Evolutionary conservation across 2,329 filamentous ascomycete genomes (phyloP).

Genomic region (Alternaria ventricosa): DNA sequence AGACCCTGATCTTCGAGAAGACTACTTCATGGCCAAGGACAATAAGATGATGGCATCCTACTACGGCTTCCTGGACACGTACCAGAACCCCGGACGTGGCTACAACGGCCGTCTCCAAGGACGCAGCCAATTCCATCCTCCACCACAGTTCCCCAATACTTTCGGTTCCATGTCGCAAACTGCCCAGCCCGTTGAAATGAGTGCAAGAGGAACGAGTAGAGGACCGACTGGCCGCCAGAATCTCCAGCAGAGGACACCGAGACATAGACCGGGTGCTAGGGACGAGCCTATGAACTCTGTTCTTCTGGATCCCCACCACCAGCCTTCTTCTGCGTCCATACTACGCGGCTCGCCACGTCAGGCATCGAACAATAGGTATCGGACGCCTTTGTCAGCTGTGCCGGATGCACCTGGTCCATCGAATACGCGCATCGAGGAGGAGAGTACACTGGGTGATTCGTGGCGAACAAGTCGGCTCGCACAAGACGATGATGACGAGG

Average conservation of each 20-base stretch:
- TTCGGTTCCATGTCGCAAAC: conserved; percentile 51
- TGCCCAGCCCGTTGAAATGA: conserved; percentile 61
- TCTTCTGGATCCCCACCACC: conserved; percentile 77
- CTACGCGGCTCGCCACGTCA: conserved; percentile 54
- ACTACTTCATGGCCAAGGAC: conserved; percentile 94
- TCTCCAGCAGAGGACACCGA: conserved; percentile 33
- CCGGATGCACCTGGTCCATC: conserved; percentile 14
- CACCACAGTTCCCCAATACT: conserved; percentile 75
- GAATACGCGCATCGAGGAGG: conserved; percentile 52
- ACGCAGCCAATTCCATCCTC: conserved; percentile 69
- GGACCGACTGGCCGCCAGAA: conserved; percentile 31
- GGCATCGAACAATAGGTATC: conserved; percentile 56
- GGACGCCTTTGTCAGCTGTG: conserved; percentile 34
- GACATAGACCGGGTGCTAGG: conserved; percentile 26
- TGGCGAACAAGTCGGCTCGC: conserved; percentile 56
- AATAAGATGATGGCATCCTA: conserved; percentile 99
- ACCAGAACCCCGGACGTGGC: conserved; percentile 56
- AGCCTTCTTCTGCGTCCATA: conserved; percentile 63
- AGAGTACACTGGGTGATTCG: conserved; percentile 67
- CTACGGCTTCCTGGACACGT: conserved; percentile 93
- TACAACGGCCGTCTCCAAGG: conserved; percentile 12
- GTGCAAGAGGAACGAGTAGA: conserved; percentile 34
- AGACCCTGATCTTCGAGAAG: conserved; percentile 74
- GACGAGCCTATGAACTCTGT: conserved; percentile 73
- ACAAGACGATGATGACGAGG: conserved; percentile 57